Evolutionary conservation across 129 eudicot species (phyloP).

Genomic region (Gnaphalium uliginosum): DNA sequence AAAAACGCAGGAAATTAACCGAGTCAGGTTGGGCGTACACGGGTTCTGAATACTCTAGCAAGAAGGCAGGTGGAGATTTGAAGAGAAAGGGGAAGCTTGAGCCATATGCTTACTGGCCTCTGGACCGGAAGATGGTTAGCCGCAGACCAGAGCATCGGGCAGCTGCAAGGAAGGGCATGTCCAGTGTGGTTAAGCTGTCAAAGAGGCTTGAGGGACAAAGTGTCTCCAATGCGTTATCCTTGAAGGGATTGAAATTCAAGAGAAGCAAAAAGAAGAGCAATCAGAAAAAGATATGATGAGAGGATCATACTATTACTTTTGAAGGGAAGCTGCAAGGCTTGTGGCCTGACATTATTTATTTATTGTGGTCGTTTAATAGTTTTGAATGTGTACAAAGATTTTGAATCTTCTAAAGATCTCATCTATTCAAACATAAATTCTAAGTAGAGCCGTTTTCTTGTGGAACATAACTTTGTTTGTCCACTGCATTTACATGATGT

Average conservation of each 20-base stretch:
- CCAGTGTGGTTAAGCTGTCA: conserved; percentile 74
- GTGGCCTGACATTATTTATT: background rate
- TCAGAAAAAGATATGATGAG: conserved; percentile 26
- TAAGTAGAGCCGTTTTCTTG: background rate
- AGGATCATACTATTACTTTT: background rate
- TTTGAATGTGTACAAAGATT: background rate
- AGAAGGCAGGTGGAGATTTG: conserved; percentile 95
- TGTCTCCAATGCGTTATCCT: conserved; percentile 61
- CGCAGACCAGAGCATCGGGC: conserved; percentile 92
- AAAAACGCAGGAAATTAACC: conserved; percentile 62
- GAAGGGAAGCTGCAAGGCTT: background rate
- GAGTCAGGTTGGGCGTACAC: conserved; percentile 83
- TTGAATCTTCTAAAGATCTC: background rate
- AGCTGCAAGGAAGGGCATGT: conserved; percentile 94
- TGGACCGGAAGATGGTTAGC: conserved; percentile 96
- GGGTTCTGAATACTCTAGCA: conserved; percentile 87
- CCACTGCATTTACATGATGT: background rate
- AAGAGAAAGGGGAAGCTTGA: conserved; percentile 91
- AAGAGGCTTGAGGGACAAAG: conserved; percentile 83
- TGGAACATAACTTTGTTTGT: background rate
- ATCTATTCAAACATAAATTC: background rate
- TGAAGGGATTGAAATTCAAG: conserved; percentile 44
- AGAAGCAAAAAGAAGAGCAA: conserved; percentile 47
- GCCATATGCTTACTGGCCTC: conserved; percentile 98
- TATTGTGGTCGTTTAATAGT: background rate